Evolutionary conservation across 164 flowering plant species (phyloP).

Genomic region (Chimonanthus praecox): DNA sequence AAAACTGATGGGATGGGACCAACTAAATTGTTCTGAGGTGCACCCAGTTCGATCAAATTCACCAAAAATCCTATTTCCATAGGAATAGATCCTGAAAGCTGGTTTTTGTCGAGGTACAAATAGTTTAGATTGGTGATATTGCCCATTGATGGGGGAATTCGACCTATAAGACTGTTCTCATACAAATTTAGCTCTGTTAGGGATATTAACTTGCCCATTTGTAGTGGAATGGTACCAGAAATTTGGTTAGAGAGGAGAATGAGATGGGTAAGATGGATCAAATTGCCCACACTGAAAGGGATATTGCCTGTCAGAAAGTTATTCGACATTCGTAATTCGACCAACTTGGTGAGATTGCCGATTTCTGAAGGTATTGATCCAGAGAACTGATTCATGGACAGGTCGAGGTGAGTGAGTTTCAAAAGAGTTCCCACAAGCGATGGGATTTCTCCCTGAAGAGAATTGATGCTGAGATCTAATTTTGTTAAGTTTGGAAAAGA

Average conservation of each 20-base stretch:
- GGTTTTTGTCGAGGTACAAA: neutral
- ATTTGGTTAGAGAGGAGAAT: neutral
- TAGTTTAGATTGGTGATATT: neutral
- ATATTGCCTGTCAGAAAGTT: neutral
- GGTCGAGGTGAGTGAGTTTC: neutral
- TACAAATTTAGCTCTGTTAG: neutral
- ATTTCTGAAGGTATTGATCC: conserved; percentile 22
- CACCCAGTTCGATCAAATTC: neutral
- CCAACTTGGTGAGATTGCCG: conserved; percentile 17
- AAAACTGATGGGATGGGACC: conserved; percentile 25
- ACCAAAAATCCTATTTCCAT: neutral
- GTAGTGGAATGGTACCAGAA: conserved; percentile 8
- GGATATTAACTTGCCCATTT: neutral
- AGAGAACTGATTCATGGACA: conserved; percentile 11
- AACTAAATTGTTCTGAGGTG: conserved; percentile 2
- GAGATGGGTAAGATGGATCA: neutral
- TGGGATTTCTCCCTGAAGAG: conserved; percentile 17
- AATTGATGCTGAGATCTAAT: conserved; percentile 13
- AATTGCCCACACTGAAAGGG: neutral
- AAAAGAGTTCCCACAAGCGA: conserved; percentile 12
- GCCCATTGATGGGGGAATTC: neutral
- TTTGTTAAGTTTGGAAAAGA: conserved; percentile 18
- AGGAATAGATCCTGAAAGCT: neutral
- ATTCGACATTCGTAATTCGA: too few relatives aligned
- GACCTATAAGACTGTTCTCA: neutral